phyloP scores from a whole-genome alignment of 768 basidiomycete species.

The Saitozyma sp. region DNA sequence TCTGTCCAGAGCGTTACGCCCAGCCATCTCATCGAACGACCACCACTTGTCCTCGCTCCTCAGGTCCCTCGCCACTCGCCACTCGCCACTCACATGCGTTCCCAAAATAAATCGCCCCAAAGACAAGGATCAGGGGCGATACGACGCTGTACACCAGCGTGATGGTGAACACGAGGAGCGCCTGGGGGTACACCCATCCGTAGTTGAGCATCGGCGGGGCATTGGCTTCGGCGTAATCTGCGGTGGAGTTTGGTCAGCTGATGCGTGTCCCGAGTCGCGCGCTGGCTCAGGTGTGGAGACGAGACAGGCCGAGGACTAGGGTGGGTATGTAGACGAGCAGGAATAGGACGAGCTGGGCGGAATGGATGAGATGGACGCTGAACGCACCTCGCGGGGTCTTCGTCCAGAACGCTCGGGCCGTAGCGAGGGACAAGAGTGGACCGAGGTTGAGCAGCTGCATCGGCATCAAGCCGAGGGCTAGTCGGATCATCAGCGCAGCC shows the following conservation, averaged over 20 bases:
- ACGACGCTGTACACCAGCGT: constrained; percentile 93
- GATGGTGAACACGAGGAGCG: constrained; percentile 92
- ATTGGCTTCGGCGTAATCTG: constrained; percentile 94
- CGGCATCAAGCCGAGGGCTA: constrained; percentile 91
- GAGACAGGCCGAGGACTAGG: no score
- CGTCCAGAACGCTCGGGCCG: constrained; percentile 74
- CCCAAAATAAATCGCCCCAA: constrained; percentile 96
- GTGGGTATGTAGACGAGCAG: background rate
- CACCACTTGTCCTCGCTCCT: no score
- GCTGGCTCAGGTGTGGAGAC: no score
- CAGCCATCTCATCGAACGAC: no score
- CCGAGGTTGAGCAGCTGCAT: constrained; percentile 90
- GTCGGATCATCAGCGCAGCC: background rate
- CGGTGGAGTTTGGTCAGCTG: background rate
- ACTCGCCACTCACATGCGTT: constrained; percentile 60
- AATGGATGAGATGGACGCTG: no score
- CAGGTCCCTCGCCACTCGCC: background rate
- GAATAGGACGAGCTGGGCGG: background rate
- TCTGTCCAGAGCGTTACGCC: background rate
- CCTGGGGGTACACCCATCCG: constrained; percentile 93
- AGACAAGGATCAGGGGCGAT: constrained; percentile 90
- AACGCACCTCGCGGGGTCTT: constrained; percentile 80
- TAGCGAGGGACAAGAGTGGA: constrained; percentile 73
- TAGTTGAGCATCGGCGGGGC: constrained; percentile 98
- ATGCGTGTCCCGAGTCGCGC: constrained; percentile 2